Percentiles rank a stretch among this genome's conserved stretches.
phyloP scores from a whole-genome alignment of 305 asterid species.

The Nicotiana rustica region DNA sequence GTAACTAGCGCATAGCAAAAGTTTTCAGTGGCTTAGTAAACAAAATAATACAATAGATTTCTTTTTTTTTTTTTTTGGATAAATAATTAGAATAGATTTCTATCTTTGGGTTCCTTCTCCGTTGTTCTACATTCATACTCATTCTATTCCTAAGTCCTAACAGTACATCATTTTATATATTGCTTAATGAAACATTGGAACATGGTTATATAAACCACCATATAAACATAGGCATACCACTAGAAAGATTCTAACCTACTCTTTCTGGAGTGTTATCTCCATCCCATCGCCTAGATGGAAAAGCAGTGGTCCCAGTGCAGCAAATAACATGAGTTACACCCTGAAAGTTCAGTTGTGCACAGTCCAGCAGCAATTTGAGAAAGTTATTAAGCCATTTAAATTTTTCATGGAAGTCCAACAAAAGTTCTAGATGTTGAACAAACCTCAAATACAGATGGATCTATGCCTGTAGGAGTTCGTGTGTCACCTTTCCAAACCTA shows the following conservation, averaged over 20 bases:
- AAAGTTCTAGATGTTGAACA: constrained; percentile 38
- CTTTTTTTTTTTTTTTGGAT: background rate
- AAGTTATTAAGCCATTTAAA: constrained; percentile 14
- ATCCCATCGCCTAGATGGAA: constrained; percentile 96
- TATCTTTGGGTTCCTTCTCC: background rate
- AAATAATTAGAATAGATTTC: background rate
- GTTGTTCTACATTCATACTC: background rate
- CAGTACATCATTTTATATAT: background rate
- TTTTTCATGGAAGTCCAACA: constrained; percentile 33
- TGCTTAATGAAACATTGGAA: background rate
- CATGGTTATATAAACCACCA: background rate
- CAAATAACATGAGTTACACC: constrained; percentile 92
- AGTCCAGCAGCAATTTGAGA: constrained; percentile 35
- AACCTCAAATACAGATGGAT: constrained; percentile 89
- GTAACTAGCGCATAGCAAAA: background rate
- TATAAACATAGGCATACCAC: background rate
- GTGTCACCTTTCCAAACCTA: constrained; percentile 88
- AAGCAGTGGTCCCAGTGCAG: constrained; percentile 98
- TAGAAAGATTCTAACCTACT: constrained; percentile 71
- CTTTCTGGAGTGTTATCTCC: constrained; percentile 98
- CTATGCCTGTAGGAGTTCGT: constrained; percentile 69
- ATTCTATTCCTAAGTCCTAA: background rate
- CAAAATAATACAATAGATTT: background rate
- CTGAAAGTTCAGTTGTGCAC: constrained; percentile 48
- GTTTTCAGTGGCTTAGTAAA: background rate